Percentiles rank a stretch among this genome's conserved stretches.
phyloP scores from a whole-genome alignment of 2,329 filamentous ascomycete species.

The Hypoxylon sp. region DNA sequence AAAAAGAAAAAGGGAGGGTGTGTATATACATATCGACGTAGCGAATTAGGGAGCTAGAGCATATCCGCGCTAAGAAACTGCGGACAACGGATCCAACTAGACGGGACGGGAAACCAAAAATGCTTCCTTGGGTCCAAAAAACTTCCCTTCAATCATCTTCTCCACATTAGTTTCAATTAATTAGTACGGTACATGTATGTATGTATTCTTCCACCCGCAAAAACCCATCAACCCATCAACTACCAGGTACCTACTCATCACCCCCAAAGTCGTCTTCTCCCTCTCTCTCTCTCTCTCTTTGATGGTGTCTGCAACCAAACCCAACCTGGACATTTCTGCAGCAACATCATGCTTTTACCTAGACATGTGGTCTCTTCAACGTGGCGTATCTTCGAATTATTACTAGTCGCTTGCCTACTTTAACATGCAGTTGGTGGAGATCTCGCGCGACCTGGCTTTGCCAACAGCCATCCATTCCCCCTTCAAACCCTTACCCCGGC shows the following conservation, averaged over 20 bases:
- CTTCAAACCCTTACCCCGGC: constrained; percentile 18
- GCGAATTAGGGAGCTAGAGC: constrained; percentile 4
- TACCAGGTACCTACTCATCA: no score
- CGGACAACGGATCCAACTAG: constrained; percentile 39
- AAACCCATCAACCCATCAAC: constrained; percentile 21
- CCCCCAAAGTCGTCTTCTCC: constrained; percentile 3
- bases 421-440: constrained; percentile 32
- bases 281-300: neutral
- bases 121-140: constrained; percentile 10
- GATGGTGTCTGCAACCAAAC: constrained; percentile 33
- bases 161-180: constrained; percentile 37
- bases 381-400: constrained; percentile 29
- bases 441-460: constrained; percentile 24
- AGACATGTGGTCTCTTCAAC: constrained; percentile 38
- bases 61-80: constrained; percentile 1
- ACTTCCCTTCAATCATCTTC: constrained; percentile 21
- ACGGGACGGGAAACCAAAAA: constrained; percentile 34
- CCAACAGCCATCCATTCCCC: constrained; percentile 23
- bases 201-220: constrained; percentile 30
- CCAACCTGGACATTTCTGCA: constrained; percentile 34
- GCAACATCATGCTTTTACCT: constrained; percentile 27
- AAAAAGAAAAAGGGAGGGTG: constrained; percentile 1
- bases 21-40: constrained; percentile 10
- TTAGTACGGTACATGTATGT: constrained; percentile 11
- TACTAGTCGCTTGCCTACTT: constrained; percentile 13